Conservation (phyloP, 495 filamentous ascomycete genomes). For the Penicillium parvum region DNA sequence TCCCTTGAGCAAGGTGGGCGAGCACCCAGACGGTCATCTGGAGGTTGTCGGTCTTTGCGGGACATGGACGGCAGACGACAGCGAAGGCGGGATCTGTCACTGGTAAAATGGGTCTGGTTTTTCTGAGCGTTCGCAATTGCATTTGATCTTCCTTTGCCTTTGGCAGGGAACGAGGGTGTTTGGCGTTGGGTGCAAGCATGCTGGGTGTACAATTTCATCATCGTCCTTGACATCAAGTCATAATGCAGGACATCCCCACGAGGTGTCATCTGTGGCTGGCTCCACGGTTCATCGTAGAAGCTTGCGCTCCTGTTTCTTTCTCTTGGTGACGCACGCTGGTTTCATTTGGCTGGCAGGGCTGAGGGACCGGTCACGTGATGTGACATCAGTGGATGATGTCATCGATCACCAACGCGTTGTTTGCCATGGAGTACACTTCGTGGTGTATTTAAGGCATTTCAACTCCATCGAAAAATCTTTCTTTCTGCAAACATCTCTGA, state of each 20-base stretch:
- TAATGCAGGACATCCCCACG: background rate
- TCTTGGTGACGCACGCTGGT: constrained; percentile 7
- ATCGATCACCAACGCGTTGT: constrained; percentile 8
- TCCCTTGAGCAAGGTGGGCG: constrained; percentile 62
- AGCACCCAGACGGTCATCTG: constrained; percentile 56
- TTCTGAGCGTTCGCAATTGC: constrained; percentile 19
- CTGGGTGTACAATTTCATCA: constrained; percentile 11
- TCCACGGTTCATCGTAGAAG: constrained; percentile 8
- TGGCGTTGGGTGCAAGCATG: no score
- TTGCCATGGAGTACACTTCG: no score
- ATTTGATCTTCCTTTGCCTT: constrained; percentile 8
- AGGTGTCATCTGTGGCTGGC: background rate
- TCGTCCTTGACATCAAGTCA: constrained; percentile 2
- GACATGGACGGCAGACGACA: constrained; percentile 81
- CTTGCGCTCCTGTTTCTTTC: constrained; percentile 1
- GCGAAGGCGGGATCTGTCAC: constrained; percentile 70
- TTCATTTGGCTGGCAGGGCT: background rate
- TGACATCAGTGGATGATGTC: constrained; percentile 28
- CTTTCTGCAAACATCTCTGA: constrained; percentile 1
- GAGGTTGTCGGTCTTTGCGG: constrained; percentile 77
- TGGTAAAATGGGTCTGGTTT: constrained; percentile 32
- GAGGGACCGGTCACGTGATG: constrained; percentile 13
- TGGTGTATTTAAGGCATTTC: background rate
- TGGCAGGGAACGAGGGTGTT: constrained; percentile 2
- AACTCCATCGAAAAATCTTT: constrained; percentile 1